Evolutionary conservation across 176 grass and related monocot species (phyloP), one percentile per base, ranked within the genome.

Genomic region (Rhynchospora tenuis): DNA sequence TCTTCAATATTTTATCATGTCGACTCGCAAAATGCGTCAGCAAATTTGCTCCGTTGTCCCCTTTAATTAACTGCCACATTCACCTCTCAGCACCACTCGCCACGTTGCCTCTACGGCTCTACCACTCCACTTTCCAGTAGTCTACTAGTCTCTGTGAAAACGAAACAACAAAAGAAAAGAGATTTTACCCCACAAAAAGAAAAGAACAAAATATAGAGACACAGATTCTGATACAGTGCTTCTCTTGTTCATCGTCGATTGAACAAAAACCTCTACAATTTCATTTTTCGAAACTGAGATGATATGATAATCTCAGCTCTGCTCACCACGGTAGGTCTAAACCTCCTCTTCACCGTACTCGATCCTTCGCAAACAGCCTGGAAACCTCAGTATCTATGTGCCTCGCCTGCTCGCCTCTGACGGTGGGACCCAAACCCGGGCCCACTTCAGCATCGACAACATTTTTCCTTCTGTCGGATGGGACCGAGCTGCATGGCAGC

Each of bases 301-400:
- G 81, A 28, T 43, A 95, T 91, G 93, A 93, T 98, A 86, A 80
- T 98, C 79, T 98, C 96, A 48, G 96, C 96, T 89, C 86, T 95
- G 42, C 73, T 89, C 47, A 98, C 96, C 86, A 82, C 96, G 56
- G 93, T 98, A 83, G 96, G 93, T 64, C 58, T 98, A 81, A 98
- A 98, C 86, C 84, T 98, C 46, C 89, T 85, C 75, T 81, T 95
- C 47, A 90, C 88, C 67, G 44, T 93, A 65, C 90, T 69, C 93
- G 64, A 80, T 98, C 59, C 88, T 98, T 77, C 95, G 92, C 45
- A 83, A 89, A 82, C 89, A 86, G 46, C 64, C 89, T 16, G 4
- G 79, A 15, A 87, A 90, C 88, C 38, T 89, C 79, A 70, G 50
- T 33, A 83, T 95, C 54, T 98, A 98, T 88, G 68, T 86, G 44